Evolutionary conservation across 768 basidiomycete species (phyloP), one percentile per base, ranked within the genome.

Genomic region (Cantharellus cinnabarinus): DNA sequence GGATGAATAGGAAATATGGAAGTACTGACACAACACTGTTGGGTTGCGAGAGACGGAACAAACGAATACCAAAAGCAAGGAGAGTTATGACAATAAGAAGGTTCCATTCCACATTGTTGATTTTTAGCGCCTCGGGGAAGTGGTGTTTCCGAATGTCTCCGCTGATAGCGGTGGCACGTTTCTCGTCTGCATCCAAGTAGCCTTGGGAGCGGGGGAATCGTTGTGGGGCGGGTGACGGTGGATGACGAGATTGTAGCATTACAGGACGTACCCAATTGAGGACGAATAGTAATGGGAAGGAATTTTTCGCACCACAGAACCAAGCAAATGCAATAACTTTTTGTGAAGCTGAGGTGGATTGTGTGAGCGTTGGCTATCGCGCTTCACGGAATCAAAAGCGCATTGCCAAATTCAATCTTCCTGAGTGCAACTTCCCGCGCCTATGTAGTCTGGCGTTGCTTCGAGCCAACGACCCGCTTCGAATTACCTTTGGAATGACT

Each of bases 21-120:
- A 3, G 7, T 5, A 2, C 88, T 73, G 64, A 93, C 89, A 99
- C 94, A 48, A 99, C 89, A 65, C 89, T 91, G 60, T 80, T 76
- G 0, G 94, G 94, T 66, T 81, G 80, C 50, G 85, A 87, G 50
- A 99, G 72, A 57, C 83, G 78, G 71, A 85, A 95, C 59, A 93
- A 69, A 53, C 94, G 78, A n/a, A 97, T 88, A n/a, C 74, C 78
- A 4, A 74, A 69, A 1, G 89, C 91, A 55, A 95, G 66, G 4
- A 89, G 60, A 40, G 82, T 71, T 57, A 95, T 67, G 35, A 79
- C 66, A 15, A 79, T 67, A 4, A 95, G 71, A 54, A 91, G 70
- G 66, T 83, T 85, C 78, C 79, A 84, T 66, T 94, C 91, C 48
- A 79, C 86, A 2, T 72, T 69, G 29, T 81, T 77, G 42, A 89